These are phyloP conservation scores for Rasamsonia emersonii DNA, from an alignment of 2,329 filamentous ascomycete species.

Conservation along the genomic window DNA sequence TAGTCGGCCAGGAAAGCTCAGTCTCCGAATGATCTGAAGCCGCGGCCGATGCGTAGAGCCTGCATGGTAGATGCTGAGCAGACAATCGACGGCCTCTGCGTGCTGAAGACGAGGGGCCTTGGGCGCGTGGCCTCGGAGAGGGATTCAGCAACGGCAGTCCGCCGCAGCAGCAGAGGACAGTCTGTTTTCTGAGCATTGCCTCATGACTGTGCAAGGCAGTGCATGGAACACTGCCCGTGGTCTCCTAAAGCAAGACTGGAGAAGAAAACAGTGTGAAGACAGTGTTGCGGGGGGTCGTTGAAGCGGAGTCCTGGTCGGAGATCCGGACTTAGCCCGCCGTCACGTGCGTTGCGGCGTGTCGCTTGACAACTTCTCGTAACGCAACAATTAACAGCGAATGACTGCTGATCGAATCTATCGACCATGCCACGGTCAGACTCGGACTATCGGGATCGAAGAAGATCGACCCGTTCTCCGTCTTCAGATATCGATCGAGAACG, in stretches of 20 bases:
- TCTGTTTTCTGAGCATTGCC: slow-evolving; percentile 41
- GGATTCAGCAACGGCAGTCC: slow-evolving; percentile 27
- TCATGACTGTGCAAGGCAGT: slow-evolving; percentile 23
- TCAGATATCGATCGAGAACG: background rate
- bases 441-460: slow-evolving; percentile 1
- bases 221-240: slow-evolving; percentile 5
- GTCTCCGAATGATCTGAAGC: slow-evolving; percentile 16
- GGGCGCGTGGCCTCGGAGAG: slow-evolving; percentile 20
- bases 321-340: background rate
- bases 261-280: background rate
- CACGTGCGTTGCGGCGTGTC: too few species aligned
- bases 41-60: slow-evolving; percentile 27
- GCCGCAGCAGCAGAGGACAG: slow-evolving; percentile 26
- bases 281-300: background rate
- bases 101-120: slow-evolving; percentile 14
- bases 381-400: too few species aligned
- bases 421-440: slow-evolving; percentile 6
- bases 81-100: slow-evolving; percentile 9
- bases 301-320: background rate
- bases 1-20: slow-evolving; percentile 35
- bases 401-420: too few species aligned
- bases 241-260: background rate
- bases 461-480: background rate
- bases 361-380: too few species aligned
- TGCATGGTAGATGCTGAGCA: slow-evolving; percentile 11